phyloP scores from a whole-genome alignment of 495 filamentous ascomycete species.

The Aspergillus baeticus region DNA sequence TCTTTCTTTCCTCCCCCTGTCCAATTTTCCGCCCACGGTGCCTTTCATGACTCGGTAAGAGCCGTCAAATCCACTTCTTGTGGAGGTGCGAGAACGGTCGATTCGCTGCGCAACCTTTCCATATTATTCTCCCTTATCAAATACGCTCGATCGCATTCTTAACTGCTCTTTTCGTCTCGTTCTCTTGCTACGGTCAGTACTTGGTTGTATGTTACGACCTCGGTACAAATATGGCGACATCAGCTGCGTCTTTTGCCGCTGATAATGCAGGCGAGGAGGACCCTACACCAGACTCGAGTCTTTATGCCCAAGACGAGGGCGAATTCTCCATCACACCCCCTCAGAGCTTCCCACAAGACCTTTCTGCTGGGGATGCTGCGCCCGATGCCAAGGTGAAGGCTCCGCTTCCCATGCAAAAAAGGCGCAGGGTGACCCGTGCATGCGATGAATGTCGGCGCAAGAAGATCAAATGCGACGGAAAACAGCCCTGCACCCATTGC shows the following conservation, averaged over 20 bases:
- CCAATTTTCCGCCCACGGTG: slow-evolving; percentile 1
- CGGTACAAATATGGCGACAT: slow-evolving; percentile 21
- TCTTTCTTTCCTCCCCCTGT: slow-evolving; percentile 1
- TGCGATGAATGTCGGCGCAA: slow-evolving; percentile 97
- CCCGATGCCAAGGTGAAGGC: slow-evolving; percentile 34
- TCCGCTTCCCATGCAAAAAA: slow-evolving; percentile 72
- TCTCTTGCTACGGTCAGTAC: not conserved
- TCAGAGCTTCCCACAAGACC: slow-evolving; percentile 24
- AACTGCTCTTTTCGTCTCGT: not conserved
- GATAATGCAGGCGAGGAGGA: slow-evolving; percentile 40
- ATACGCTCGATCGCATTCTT: not conserved
- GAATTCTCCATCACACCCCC: slow-evolving; percentile 22
- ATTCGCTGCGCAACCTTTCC: slow-evolving; percentile 20
- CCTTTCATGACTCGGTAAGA: slow-evolving; percentile 24
- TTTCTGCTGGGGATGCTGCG: slow-evolving; percentile 9
- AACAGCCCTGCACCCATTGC: slow-evolving; percentile 97
- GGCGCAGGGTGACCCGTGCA: slow-evolving; percentile 82
- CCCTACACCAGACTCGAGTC: slow-evolving; percentile 18
- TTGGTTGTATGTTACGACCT: slow-evolving; percentile 18
- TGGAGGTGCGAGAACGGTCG: slow-evolving; percentile 24
- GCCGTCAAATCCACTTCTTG: slow-evolving; percentile 22
- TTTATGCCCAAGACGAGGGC: slow-evolving; percentile 29
- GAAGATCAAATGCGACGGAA: slow-evolving; percentile 98
- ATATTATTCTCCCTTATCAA: slow-evolving; percentile 8
- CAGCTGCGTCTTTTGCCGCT: slow-evolving; percentile 18